Evolutionary conservation across 192 early-diverging fungal genomes (phyloP).

Genomic region (Entomortierella parvispora): DNA sequence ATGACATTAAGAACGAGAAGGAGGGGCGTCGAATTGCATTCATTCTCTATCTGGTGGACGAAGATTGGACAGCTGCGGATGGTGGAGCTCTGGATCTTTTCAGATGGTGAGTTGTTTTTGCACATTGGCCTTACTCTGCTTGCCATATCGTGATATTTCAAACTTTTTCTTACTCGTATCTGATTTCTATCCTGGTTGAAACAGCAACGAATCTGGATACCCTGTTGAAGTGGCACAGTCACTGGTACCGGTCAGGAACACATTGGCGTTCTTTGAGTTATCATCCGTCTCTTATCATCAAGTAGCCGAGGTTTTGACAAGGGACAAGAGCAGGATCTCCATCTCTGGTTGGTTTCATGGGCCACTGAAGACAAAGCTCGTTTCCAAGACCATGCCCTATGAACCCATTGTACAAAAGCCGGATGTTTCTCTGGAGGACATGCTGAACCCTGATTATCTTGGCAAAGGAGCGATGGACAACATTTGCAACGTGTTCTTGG

Average conservation of each 20-base stretch:
- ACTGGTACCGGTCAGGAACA: slow-evolving; percentile 63
- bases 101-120: slow-evolving; percentile 36
- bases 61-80: slow-evolving; percentile 69
- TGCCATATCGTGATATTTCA: background rate
- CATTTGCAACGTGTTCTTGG: slow-evolving; percentile 58
- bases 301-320: slow-evolving; percentile 60
- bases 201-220: slow-evolving; percentile 56
- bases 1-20: slow-evolving; percentile 73
- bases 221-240: slow-evolving; percentile 56
- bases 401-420: background rate
- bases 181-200: too few species aligned
- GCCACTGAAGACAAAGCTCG: slow-evolving; percentile 50
- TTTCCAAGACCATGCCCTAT: slow-evolving; percentile 42
- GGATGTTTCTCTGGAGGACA: slow-evolving; percentile 27
- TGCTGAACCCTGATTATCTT: slow-evolving; percentile 63
- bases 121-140: background rate
- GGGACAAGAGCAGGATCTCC: slow-evolving; percentile 60
- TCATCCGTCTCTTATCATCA: slow-evolving; percentile 70
- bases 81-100: slow-evolving; percentile 76
- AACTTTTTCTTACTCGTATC: background rate
- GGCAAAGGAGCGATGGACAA: slow-evolving; percentile 27
- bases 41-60: slow-evolving; percentile 77
- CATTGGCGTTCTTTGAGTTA: slow-evolving; percentile 69
- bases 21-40: slow-evolving; percentile 72
- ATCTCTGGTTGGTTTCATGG: slow-evolving; percentile 79